A percentile compares a stretch with the other conserved stretches of the same genome.
phyloP scores from a whole-genome alignment of 495 filamentous ascomycete genomes.

The Penicillium ucsense region DNA sequence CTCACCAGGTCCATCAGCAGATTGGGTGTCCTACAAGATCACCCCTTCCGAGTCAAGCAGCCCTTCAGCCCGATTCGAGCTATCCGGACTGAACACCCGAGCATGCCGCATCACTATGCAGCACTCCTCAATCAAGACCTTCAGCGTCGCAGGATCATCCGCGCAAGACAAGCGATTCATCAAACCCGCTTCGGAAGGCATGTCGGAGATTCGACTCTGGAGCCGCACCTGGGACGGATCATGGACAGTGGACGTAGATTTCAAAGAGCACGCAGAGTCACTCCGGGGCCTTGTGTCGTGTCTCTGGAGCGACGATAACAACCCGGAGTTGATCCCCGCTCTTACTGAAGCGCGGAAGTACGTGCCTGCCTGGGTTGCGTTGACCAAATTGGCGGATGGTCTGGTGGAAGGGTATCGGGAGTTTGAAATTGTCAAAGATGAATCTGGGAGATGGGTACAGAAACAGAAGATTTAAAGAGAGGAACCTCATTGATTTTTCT shows the following conservation, averaged over 20 bases:
- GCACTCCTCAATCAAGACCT: slow-evolving; percentile 46
- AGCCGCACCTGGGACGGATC: slow-evolving; percentile 61
- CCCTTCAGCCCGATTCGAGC: slow-evolving; percentile 33
- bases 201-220: slow-evolving; percentile 55
- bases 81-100: slow-evolving; percentile 58
- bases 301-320: slow-evolving; percentile 82
- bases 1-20: slow-evolving; percentile 23
- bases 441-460: background rate
- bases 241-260: slow-evolving; percentile 71
- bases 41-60: slow-evolving; percentile 34
- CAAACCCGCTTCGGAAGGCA: slow-evolving; percentile 41
- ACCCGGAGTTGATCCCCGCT: slow-evolving; percentile 63
- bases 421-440: slow-evolving; percentile 36
- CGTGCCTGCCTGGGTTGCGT: slow-evolving; percentile 66
- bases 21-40: slow-evolving; percentile 57
- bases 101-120: slow-evolving; percentile 42
- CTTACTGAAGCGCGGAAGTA: slow-evolving; percentile 72
- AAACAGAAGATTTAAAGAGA: background rate
- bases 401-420: slow-evolving; percentile 64
- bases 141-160: slow-evolving; percentile 49
- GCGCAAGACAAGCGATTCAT: slow-evolving; percentile 44
- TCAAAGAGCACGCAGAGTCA: slow-evolving; percentile 39
- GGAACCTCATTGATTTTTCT: too few species aligned
- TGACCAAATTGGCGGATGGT: slow-evolving; percentile 66
- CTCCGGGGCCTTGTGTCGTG: slow-evolving; percentile 66